Evolutionary conservation across 805 yeast genomes (phyloP), one percentile per base, ranked within the genome.

Genomic region (Myxozyma kluyveri): DNA sequence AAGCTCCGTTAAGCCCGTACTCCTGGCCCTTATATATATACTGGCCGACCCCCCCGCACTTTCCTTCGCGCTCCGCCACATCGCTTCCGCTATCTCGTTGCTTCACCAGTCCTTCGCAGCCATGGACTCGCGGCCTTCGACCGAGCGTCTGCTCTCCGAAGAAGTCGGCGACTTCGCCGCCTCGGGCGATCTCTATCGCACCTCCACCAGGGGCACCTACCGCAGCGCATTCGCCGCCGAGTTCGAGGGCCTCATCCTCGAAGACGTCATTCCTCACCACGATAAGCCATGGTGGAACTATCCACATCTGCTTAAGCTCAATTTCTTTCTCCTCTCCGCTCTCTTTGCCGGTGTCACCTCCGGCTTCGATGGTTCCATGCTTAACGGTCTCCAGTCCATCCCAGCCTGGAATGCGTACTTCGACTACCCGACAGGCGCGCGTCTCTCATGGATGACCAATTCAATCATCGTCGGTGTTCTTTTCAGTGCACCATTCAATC

Each of bases 331-430:
- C 27, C 64, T 75, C 37, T 65, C 75, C 26, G 68, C 73, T 50
- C 71, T 79, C 22, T 64, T 77, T 38, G 69, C 78, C 23, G 72
- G 81, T 6, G 74, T 79, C 43, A 75, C 74, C 57, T 73, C 68
- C 44, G 78, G 79, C 52, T 76, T 71, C 54, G 79, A 75, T 63
- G 77, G 76, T 54, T 72, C 75, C 14, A 68, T 78, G 71, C 65
- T 78, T 60, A 78, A 78, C 57, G 79, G 79, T 35, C 68, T 78
- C 55, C 82, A 78, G 60, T 65, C 77, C 6, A 69, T 75, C 59
- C 54, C 63, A 1, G 61, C 63, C 27, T 79, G 81, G 79, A 63
- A 64, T 49, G 51, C 61, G 4, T 69, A 67, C 35, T 70, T 77
- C 63, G 71, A 72, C 35, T 50, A 67, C 38, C 77, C 77, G 14